Base-by-base conservation (phyloP, 352 stramenopile genomes). In the Globisporangium apiculatum region DNA sequence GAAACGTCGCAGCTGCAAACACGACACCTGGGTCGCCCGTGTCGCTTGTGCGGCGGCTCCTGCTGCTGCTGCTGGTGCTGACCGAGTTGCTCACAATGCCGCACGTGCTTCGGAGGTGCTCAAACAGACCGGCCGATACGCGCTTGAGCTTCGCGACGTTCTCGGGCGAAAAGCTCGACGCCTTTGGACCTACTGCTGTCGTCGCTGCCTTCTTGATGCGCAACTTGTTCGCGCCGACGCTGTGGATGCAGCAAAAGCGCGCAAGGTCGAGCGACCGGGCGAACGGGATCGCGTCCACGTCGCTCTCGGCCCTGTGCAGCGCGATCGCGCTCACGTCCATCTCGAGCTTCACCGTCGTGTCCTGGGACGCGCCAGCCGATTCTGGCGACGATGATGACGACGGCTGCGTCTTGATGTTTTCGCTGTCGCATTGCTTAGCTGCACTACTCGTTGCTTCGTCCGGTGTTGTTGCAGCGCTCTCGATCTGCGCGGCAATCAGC, bases 131-230 rank as follows among this genome's bases (percentile, higher is more conserved):
- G 4, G 57, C 70, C 42, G 75, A 91, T 43, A 89, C 69, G 15
- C 79, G 73, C 58, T 91, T 91, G 31, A 91, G 48, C 37, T 73
- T 80, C 5, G 54, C 57, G 1, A 72, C 67, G 52, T 66, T 80
- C 2, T 86, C 76, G 8, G 82, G 82, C 7, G 72, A 68, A 41
- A 91, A 89, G 0, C 65, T 60, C 31, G 47, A 47, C 24, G 24
- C 24, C 24, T 31, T 31, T 31, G 24, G 24, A 31, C 24, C 24
- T 31, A 31, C 24, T 36, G 51, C 43, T 17, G 58, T 64, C 2
- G 18, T 38, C 1, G 31, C 15, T 3, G 36, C 12, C 48, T 55
- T 53, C 35, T 53, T 59, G 15, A n/a, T 46, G 38, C 53, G 51
- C 36, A 15, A 41, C 2, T 42, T 56, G 14, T 55, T 46, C 18